Conservation (phyloP, 257 asterid species). For the Salvia rosmarinus region DNA sequence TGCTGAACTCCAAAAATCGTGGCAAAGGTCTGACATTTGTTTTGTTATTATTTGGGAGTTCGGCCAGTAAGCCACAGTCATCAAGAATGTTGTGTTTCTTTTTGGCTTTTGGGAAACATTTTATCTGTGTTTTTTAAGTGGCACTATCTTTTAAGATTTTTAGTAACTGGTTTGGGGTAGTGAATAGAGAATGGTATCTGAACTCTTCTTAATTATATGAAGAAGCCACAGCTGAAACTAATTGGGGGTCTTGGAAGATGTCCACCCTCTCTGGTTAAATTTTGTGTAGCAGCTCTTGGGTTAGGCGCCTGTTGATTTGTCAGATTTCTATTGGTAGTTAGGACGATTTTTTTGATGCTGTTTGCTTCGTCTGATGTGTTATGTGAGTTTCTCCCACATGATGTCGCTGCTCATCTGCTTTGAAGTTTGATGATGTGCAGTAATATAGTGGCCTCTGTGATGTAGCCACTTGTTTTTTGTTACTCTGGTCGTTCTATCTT, state of each 20-base stretch:
- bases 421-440: constrained; percentile 2
- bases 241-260: not conserved
- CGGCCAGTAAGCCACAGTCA: not conserved
- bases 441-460: constrained; percentile 21
- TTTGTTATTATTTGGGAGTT: constrained; percentile 8
- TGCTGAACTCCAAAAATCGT: constrained; percentile 2
- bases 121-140: not conserved
- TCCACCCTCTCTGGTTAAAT: not conserved
- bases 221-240: not conserved
- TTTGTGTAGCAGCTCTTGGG: not conserved
- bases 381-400: not conserved
- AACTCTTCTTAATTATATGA: not conserved
- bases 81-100: not conserved
- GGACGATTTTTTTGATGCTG: constrained; percentile 5
- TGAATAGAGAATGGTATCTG: not conserved
- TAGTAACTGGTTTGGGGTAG: not conserved
- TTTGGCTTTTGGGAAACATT: not conserved
- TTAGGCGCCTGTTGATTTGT: not conserved
- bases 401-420: constrained; percentile 7
- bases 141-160: not conserved
- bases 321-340: not conserved
- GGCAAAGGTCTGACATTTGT: not conserved
- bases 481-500: constrained; percentile 24
- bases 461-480: constrained; percentile 26
- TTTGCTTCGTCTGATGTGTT: not conserved